A percentile compares a stretch with the other conserved stretches of the same genome.
These are phyloP conservation scores for Goffeauzyma gilvescens DNA, from an alignment of 768 basidiomycete species.

Conservation along the genomic window DNA sequence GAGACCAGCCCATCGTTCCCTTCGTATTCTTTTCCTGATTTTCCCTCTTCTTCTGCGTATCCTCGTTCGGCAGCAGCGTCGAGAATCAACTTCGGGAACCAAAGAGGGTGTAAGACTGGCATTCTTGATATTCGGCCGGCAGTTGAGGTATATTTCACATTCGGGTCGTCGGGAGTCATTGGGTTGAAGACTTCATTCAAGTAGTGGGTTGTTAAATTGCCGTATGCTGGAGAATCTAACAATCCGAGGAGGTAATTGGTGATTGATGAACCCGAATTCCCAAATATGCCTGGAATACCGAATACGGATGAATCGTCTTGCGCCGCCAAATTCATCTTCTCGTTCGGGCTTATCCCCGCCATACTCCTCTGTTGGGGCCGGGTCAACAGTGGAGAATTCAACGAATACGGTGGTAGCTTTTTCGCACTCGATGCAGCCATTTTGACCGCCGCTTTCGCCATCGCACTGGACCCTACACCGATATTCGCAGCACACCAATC, in stretches of 20 bases:
- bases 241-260: slow-evolving; percentile 69
- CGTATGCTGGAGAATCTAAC: slow-evolving; percentile 90
- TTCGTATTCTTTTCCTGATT: slow-evolving; percentile 26
- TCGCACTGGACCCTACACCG: slow-evolving; percentile 48
- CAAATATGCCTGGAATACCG: slow-evolving; percentile 5
- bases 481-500: slow-evolving; percentile 94
- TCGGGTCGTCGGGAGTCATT: slow-evolving; percentile 42
- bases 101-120: slow-evolving; percentile 56
- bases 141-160: slow-evolving; percentile 88
- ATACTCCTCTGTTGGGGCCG: slow-evolving; percentile 13
- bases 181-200: slow-evolving; percentile 36
- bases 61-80: slow-evolving; percentile 61
- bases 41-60: slow-evolving; percentile 31
- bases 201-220: slow-evolving; percentile 71
- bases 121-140: slow-evolving; percentile 48
- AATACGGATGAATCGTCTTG: slow-evolving; percentile 1
- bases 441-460: slow-evolving; percentile 21
- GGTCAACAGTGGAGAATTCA: slow-evolving; percentile 35
- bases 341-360: slow-evolving; percentile 11
- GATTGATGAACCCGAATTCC: slow-evolving; percentile 46
- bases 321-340: slow-evolving; percentile 7
- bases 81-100: slow-evolving; percentile 85
- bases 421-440: slow-evolving; percentile 13
- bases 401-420: slow-evolving; percentile 33
- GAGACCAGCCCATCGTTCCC: slow-evolving; percentile 87